Conservation (phyloP, 2,329 filamentous ascomycete genomes). For the Geoglossum cookeanum region DNA sequence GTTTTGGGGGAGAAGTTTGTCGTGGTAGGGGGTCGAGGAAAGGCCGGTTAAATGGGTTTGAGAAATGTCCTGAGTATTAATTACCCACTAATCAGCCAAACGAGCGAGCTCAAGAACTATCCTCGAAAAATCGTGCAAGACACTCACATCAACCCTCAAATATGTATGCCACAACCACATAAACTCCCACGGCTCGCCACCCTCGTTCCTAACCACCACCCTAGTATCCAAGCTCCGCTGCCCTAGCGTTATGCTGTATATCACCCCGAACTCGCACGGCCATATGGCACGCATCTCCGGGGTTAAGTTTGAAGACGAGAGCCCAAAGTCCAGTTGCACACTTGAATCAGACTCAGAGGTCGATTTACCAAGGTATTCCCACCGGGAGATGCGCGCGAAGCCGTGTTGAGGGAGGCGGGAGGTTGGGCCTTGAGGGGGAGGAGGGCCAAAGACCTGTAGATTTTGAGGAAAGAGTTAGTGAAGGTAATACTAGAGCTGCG, state of each 20-base stretch:
- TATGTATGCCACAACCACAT: slow-evolving; percentile 88
- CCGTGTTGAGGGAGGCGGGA: slow-evolving; percentile 76
- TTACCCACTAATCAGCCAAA: background rate
- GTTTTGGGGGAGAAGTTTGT: slow-evolving; percentile 50
- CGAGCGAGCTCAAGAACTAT: background rate
- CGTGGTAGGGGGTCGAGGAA: slow-evolving; percentile 53
- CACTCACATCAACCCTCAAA: slow-evolving; percentile 53
- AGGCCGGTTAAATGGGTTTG: slow-evolving; percentile 38
- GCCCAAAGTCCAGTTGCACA: slow-evolving; percentile 76
- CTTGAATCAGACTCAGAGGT: slow-evolving; percentile 39
- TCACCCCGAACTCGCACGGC: slow-evolving; percentile 72
- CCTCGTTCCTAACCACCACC: slow-evolving; percentile 78
- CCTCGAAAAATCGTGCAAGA: background rate
- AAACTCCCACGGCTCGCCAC: slow-evolving; percentile 65
- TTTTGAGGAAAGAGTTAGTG: background rate
- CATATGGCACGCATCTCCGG: slow-evolving; percentile 52
- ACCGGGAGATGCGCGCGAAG: slow-evolving; percentile 73
- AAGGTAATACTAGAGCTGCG: background rate
- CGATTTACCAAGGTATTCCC: slow-evolving; percentile 88
- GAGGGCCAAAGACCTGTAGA: slow-evolving; percentile 62
- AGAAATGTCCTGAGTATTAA: slow-evolving; percentile 1
- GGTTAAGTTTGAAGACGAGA: slow-evolving; percentile 53
- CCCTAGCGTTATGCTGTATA: slow-evolving; percentile 80
- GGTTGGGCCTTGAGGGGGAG: slow-evolving; percentile 58
- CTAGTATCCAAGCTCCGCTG: slow-evolving; percentile 58